Evolutionary conservation across 108 stramenopile genomes (phyloP).

Genomic region (Skeletonema costatum): DNA sequence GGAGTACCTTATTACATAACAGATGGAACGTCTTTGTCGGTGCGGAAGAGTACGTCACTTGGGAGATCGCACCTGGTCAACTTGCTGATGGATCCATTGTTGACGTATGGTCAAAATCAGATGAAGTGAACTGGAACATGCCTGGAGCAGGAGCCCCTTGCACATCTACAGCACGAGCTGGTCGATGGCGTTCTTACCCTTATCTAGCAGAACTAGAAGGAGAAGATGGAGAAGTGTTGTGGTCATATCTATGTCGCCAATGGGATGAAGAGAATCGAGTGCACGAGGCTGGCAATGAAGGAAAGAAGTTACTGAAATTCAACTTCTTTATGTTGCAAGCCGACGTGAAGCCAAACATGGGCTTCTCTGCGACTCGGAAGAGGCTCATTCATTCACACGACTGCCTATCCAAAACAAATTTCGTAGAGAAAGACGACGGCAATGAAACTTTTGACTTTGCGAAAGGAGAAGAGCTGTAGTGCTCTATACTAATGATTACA

Average conservation of each 20-base stretch:
- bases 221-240: slow-evolving; percentile 76
- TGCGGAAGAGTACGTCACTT: slow-evolving; percentile 87
- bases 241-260: slow-evolving; percentile 82
- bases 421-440: not conserved
- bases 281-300: slow-evolving; percentile 32
- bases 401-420: slow-evolving; percentile 44
- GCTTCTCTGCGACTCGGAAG: slow-evolving; percentile 80
- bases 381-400: slow-evolving; percentile 78
- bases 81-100: slow-evolving; percentile 80
- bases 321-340: slow-evolving; percentile 93
- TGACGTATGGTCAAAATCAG: slow-evolving; percentile 76
- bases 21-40: slow-evolving; percentile 91
- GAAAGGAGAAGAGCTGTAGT: not conserved
- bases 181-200: slow-evolving; percentile 86
- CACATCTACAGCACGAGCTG: slow-evolving; percentile 79
- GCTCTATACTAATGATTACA: not conserved
- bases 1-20: slow-evolving; percentile 80
- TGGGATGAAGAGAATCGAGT: slow-evolving; percentile 75
- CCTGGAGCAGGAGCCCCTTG: slow-evolving; percentile 84
- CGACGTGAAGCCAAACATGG: slow-evolving; percentile 85
- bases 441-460: not conserved
- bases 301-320: slow-evolving; percentile 61
- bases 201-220: slow-evolving; percentile 80
- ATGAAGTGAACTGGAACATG: slow-evolving; percentile 74
- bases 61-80: slow-evolving; percentile 87